Percentiles rank a stretch among this genome's conserved stretches.
These are phyloP conservation scores for Kluyveromyces wickerhamii DNA, from an alignment of 805 yeast genomes.

Conservation along the genomic window DNA sequence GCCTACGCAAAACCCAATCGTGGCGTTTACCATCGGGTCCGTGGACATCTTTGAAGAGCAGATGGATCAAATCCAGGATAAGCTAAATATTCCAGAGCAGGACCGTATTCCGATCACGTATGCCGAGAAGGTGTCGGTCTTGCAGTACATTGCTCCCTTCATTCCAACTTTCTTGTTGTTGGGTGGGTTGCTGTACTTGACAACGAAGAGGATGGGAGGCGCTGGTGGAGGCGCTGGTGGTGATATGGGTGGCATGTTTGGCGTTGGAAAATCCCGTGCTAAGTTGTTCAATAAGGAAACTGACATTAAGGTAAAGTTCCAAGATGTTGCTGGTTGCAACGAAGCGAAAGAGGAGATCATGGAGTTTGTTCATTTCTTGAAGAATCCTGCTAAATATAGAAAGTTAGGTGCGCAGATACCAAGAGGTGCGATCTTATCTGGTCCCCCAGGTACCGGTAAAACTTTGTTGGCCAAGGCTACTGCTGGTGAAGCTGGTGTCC, in stretches of 20 bases:
- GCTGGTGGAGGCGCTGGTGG: slow-evolving; percentile 32
- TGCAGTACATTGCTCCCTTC: slow-evolving; percentile 59
- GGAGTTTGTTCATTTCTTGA: slow-evolving; percentile 94
- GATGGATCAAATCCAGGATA: slow-evolving; percentile 63
- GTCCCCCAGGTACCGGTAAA: slow-evolving; percentile 99
- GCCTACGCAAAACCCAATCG: slow-evolving; percentile 35
- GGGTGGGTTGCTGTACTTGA: slow-evolving; percentile 56
- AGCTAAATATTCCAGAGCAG: slow-evolving; percentile 53
- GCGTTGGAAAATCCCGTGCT: slow-evolving; percentile 89
- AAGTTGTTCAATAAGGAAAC: slow-evolving; percentile 86
- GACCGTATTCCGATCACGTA: slow-evolving; percentile 75
- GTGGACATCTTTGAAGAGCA: slow-evolving; percentile 80
- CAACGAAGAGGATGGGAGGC: slow-evolving; percentile 37
- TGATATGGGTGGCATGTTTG: slow-evolving; percentile 69
- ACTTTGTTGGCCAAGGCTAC: slow-evolving; percentile 95
- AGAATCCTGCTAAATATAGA: slow-evolving; percentile 85
- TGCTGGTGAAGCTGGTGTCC: slow-evolving; percentile 98
- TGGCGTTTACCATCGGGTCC: slow-evolving; percentile 80
- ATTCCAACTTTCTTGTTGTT: slow-evolving; percentile 74
- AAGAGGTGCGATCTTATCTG: slow-evolving; percentile 93
- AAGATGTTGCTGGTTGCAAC: slow-evolving; percentile 95
- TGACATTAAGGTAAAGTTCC: slow-evolving; percentile 79
- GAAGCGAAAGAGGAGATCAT: slow-evolving; percentile 96
- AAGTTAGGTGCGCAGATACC: slow-evolving; percentile 95
- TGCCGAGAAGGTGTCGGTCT: slow-evolving; percentile 56